phyloP scores from a whole-genome alignment of 345 rosid genomes.

The Aethionema arabicum region DNA sequence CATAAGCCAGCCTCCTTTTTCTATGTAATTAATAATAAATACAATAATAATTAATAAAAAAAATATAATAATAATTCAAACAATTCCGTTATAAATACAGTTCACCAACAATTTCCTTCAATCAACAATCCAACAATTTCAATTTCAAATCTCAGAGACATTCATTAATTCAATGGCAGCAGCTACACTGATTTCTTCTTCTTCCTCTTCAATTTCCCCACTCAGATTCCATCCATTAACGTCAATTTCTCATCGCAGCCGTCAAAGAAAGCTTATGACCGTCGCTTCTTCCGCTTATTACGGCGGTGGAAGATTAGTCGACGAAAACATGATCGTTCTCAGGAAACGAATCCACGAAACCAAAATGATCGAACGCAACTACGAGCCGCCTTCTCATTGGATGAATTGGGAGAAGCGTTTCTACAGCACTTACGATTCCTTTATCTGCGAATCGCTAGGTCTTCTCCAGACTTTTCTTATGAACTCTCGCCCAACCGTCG shows the following conservation, averaged over 20 bases:
- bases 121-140: slow-evolving; percentile 13
- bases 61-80: too few relatives aligned
- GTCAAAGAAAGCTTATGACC: not conserved
- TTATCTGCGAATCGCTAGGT: slow-evolving; percentile 52
- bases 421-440: slow-evolving; percentile 46
- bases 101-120: not conserved
- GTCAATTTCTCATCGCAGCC: too few relatives aligned
- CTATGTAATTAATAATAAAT: too few relatives aligned
- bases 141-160: not conserved
- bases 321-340: slow-evolving; percentile 61
- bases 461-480: slow-evolving; percentile 52
- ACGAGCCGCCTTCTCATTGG: slow-evolving; percentile 68
- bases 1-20: too few relatives aligned
- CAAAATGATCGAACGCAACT: slow-evolving; percentile 64
- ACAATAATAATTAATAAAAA: too few relatives aligned
- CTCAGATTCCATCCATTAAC: slow-evolving; percentile 22
- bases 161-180: slow-evolving; percentile 14
- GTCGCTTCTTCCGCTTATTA: slow-evolving; percentile 22
- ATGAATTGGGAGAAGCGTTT: slow-evolving; percentile 71
- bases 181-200: slow-evolving; percentile 29
- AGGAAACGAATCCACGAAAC: slow-evolving; percentile 58
- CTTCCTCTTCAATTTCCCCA: slow-evolving; percentile 7
- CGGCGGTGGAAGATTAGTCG: slow-evolving; percentile 45
- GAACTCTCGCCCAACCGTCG: slow-evolving; percentile 59
- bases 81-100: too few relatives aligned